Evolutionary conservation across 495 filamentous ascomycete species (phyloP).

Genomic region (Xylaria grammica): DNA sequence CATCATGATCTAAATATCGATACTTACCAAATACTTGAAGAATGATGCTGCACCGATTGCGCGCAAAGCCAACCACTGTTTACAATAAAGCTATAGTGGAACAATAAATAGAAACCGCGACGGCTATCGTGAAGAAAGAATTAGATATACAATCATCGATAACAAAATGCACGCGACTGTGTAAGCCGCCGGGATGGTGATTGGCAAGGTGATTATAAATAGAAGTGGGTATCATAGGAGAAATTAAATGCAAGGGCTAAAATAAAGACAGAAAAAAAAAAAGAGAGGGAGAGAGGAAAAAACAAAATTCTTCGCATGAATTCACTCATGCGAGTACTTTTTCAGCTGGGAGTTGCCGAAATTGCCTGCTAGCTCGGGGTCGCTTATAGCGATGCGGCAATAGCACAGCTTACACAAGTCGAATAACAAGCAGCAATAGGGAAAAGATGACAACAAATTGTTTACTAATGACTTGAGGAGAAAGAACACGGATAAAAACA

Average conservation of each 20-base stretch:
- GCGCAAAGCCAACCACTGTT: constrained; percentile 1
- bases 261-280: background rate
- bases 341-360: constrained; percentile 24
- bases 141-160: constrained; percentile 11
- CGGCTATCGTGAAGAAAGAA: constrained; percentile 6
- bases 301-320: constrained; percentile 24
- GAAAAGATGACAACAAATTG: background rate
- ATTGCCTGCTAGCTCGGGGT: constrained; percentile 19
- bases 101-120: background rate
- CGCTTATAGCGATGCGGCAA: background rate
- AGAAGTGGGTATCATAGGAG: constrained; percentile 21
- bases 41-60: background rate
- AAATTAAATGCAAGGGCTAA: constrained; percentile 17
- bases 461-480: no score
- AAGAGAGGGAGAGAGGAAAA: background rate
- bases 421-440: background rate
- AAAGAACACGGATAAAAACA: no score
- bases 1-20: no score
- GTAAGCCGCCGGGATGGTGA: background rate
- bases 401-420: constrained; percentile 2
- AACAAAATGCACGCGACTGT: constrained; percentile 9
- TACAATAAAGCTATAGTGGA: constrained; percentile 9
- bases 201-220: constrained; percentile 23
- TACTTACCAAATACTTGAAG: no score
- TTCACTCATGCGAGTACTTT: constrained; percentile 20